Percentiles rank a stretch among this genome's conserved stretches.
phyloP scores from a whole-genome alignment of 129 eudicot species.

The Arctium lappa region DNA sequence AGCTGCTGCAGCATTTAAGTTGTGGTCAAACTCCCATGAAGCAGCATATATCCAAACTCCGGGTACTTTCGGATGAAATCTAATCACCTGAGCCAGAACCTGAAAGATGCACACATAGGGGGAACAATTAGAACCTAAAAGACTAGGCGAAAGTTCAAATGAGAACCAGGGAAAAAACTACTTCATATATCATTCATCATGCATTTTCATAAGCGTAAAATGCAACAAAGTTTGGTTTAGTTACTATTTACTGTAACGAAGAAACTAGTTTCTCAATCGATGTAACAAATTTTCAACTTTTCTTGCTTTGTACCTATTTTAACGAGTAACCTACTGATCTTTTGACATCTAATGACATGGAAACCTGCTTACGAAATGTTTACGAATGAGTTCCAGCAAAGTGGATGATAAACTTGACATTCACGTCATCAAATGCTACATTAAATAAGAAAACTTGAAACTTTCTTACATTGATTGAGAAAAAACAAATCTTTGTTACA shows the following conservation, averaged over 20 bases:
- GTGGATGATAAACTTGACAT: background rate
- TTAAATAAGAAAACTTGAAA: background rate
- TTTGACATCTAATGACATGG: background rate
- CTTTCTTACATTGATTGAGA: background rate
- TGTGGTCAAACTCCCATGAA: constrained; percentile 83
- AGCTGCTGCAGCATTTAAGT: constrained; percentile 72
- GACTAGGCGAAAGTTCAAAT: background rate
- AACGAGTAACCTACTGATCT: background rate
- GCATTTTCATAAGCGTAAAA: background rate
- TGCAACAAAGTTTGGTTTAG: background rate
- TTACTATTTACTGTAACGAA: background rate
- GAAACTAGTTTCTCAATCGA: background rate
- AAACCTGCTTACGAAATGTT: background rate
- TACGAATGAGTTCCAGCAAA: background rate
- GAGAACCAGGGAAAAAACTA: background rate
- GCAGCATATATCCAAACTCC: constrained; percentile 98
- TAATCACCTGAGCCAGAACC: constrained; percentile 84
- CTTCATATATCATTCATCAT: background rate
- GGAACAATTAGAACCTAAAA: background rate
- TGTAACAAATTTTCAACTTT: background rate
- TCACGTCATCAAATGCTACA: background rate
- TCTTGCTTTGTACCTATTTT: background rate
- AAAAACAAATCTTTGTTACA: background rate
- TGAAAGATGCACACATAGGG: constrained; percentile 17
- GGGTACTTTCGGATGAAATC: constrained; percentile 93